Evolutionary conservation across 2,329 filamentous ascomycete genomes (phyloP), one percentile per base, ranked within the genome.

Genomic region (Fusarium devonianum): DNA sequence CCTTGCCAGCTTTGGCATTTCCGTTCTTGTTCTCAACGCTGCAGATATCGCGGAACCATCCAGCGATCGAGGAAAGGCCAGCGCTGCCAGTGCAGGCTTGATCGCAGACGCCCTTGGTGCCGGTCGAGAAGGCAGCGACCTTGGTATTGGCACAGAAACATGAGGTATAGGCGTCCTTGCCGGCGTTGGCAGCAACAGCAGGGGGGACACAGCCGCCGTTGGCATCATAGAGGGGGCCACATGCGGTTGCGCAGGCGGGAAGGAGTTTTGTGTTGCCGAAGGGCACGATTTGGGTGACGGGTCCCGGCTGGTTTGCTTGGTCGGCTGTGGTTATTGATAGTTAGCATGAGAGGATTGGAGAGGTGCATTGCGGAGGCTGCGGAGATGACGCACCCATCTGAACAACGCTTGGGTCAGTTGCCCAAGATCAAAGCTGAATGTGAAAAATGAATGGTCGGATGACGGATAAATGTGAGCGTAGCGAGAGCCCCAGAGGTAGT

Each of bases 111-210:
- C 82, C 82, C 4, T 76, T 72, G 4, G 80, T 77, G 23, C 77
- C 80, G 9, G 75, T 73, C 22, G 81, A 80, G 46, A 91, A 84
- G 7, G 78, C 70, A 4, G 78, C 73, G 3, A 94, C 78, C 16
- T 79, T 74, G 10, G 76, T 57, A 38, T 87, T 84, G 62, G 78
- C 74, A 74, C 91, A 96, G 74, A 95, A 92, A 73, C 91, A 95
- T 25, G 78, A 76, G 40, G 83, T 77, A 69, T 88, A 90, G 32
- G 77, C 80, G 14, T 70, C 65, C 29, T 79, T 69, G 36, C 78
- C 76, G 38, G 78, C 77, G 6, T 72, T 69, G 5, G 79, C 69
- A 4, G 71, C 49, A 37, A 66, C 76, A 17, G 73, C 77, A 4
- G 81, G 82, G 4, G 87, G 86, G 1, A 87, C 79, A 71, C 91